These are phyloP conservation scores for Caloboletus firmus DNA, from an alignment of 1,284 basidiomycete species.

Conservation along the genomic window DNA sequence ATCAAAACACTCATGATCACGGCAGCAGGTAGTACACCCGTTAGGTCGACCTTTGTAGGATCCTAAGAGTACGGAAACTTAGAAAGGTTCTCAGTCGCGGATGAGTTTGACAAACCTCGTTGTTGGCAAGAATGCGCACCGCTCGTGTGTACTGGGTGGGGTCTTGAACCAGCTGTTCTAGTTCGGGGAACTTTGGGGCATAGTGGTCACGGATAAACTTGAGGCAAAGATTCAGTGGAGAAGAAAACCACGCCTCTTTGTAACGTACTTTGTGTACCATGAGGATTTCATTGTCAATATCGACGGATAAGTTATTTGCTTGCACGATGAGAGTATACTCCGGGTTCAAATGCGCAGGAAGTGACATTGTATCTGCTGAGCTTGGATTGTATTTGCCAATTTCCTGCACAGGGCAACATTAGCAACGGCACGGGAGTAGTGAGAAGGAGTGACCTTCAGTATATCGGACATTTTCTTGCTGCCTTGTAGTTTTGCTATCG, in stretches of 20 bases:
- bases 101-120: conserved; percentile 50
- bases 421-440: neutral
- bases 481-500: conserved; percentile 86
- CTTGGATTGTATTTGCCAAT: conserved; percentile 85
- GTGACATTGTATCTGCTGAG: conserved; percentile 73
- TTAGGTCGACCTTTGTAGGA: conserved; percentile 79
- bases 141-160: conserved; percentile 92
- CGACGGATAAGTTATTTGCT: conserved; percentile 97
- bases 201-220: conserved; percentile 99
- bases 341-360: conserved; percentile 86
- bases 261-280: conserved; percentile 87
- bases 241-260: conserved; percentile 36
- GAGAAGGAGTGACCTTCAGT: conserved; percentile 59
- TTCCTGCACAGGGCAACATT: conserved; percentile 53
- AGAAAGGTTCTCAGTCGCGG: neutral
- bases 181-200: conserved; percentile 91
- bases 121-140: conserved; percentile 86
- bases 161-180: conserved; percentile 92
- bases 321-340: conserved; percentile 97
- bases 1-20: conserved; percentile 96
- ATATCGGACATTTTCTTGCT: conserved; percentile 86
- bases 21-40: conserved; percentile 83
- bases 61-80: conserved; percentile 47
- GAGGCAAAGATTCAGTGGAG: conserved; percentile 12
- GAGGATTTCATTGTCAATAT: conserved; percentile 97